Evolutionary conservation across 129 eudicot genomes (phyloP), one percentile per base, ranked within the genome.

Genomic region (Lonicera japonica): DNA sequence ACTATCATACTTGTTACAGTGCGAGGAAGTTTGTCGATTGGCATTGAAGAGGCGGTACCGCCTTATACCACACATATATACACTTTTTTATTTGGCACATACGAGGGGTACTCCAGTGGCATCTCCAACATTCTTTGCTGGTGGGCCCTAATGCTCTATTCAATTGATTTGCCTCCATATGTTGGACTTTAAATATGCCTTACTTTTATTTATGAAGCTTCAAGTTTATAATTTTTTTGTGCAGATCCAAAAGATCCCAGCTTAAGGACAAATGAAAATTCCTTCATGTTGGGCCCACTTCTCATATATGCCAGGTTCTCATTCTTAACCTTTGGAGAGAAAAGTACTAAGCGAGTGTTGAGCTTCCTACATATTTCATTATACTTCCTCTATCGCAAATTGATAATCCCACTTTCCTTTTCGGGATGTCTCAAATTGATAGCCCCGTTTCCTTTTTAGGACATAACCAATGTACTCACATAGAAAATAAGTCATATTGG

Each of bases 41-140:
- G 99, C 99, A 45, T 43, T 92, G 70, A 78, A 69, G 86, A 87
- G 99, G 80, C 84, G 99, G 16, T 92, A 92, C 72, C 96, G 85
- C 19, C 79, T 92, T 70, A 47, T 92, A 67, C 96, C 96, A 56
- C 99, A 88, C 76, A 71, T 92, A 52, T 92, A 92, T 68, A 85
- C 96, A 14, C 83, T 92, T 58, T 85, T 92, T 69, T 92, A 92
- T 69, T 43, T 85, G 77, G 95, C 98, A 52, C 98, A 91, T 74
- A 82, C 84, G 9, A 82, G 57, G 80, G 98, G 99, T 47, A 73
- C 70, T 74, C 99, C 92, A 18, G 96, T 88, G 63, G 96, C 86
- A 46, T 51, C 87, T 73, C 99, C 99, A 14, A 62, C 88, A 8
- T 82, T 88, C 64, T 88, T 88, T 56, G 81, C 90, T 21, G 99